These are phyloP conservation scores for Fusarium pseudograminearum DNA, from an alignment of 2,329 filamentous ascomycete species.

Conservation along the genomic window DNA sequence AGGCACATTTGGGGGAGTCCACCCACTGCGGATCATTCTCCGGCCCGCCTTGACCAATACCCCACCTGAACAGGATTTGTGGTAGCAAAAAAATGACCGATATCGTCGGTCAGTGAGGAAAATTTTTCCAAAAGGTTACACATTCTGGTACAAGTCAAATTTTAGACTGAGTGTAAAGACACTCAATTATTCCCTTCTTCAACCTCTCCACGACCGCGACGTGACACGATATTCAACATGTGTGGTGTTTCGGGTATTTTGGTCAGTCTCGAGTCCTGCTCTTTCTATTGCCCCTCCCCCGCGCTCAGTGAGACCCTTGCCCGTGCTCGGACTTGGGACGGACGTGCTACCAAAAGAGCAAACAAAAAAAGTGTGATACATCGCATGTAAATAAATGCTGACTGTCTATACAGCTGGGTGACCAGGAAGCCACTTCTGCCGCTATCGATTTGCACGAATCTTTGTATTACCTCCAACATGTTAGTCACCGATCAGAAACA, in stretches of 20 bases:
- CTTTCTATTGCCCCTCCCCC: constrained; percentile 33
- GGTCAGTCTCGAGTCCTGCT: constrained; percentile 23
- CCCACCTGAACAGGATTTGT: constrained; percentile 28
- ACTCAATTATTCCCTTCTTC: constrained; percentile 10
- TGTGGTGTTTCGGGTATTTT: constrained; percentile 42
- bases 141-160: constrained; percentile 20
- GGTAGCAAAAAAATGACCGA: constrained; percentile 34
- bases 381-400: constrained; percentile 6
- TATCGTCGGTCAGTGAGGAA: constrained; percentile 32
- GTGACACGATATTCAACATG: constrained; percentile 33
- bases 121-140: constrained; percentile 31
- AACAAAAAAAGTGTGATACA: constrained; percentile 6
- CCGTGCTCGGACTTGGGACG: constrained; percentile 31
- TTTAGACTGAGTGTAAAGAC: constrained; percentile 20
- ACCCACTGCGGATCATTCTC: constrained; percentile 29
- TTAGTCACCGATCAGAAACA: constrained; percentile 35
- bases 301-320: constrained; percentile 34
- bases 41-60: constrained; percentile 33
- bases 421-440: constrained; percentile 57
- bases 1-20: constrained; percentile 13
- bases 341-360: constrained; percentile 27
- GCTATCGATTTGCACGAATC: constrained; percentile 77
- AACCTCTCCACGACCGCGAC: constrained; percentile 8
- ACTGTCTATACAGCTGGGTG: constrained; percentile 48
- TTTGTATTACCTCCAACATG: constrained; percentile 75